Base-by-base conservation (phyloP, 345 rosid species). In the Pelargonium nanum region DNA sequence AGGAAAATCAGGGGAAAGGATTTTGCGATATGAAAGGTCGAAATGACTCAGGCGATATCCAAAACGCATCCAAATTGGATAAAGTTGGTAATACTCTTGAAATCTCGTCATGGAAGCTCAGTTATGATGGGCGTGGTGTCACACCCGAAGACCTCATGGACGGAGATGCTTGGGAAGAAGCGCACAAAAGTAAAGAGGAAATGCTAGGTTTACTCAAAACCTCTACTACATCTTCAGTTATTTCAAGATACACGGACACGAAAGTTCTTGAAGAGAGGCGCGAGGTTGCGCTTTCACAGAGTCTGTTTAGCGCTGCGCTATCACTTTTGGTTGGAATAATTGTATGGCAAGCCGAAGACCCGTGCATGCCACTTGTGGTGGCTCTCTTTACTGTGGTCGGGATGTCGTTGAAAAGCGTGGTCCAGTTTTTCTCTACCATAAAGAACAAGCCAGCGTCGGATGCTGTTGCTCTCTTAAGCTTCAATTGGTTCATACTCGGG, bases 401-500 rank as follows among this genome's bases (percentile, higher is more conserved):
- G 58, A 85, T 89, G 77, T 89, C 95, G 19, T 63, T 89, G 66
- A 80, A 24, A 68, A 89, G 88, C 44, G 89, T 85, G 55, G 70
- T 87, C 65, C 77, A 78, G 62, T 75, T 85, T 65, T 83, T 87
- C 84, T 85, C 83, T 22, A 83, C 78, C 2, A 69, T 81, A 66
- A 78, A 65, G 65, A 78, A 83, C 77, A 85, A 72, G 63, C 89
- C 87, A 24, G 88, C 89, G 59, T 81, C 83, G 25, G 89, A 92
- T 65, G 96, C 90, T 2, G 78, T 85, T 50, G 89, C 94, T 44
- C 75, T 92, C 34, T 63, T 92, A 72, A 92, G 89, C 75, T 74
- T 92, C 57, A 89, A 89, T 59, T 87, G 93, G 84, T 92, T 92
- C 71, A 67, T 89, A 9, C 82, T 92, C 0, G 97, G 97, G 51